phyloP scores from a whole-genome alignment of 495 filamentous ascomycete species.

The Hypoxylon fragiforme region DNA sequence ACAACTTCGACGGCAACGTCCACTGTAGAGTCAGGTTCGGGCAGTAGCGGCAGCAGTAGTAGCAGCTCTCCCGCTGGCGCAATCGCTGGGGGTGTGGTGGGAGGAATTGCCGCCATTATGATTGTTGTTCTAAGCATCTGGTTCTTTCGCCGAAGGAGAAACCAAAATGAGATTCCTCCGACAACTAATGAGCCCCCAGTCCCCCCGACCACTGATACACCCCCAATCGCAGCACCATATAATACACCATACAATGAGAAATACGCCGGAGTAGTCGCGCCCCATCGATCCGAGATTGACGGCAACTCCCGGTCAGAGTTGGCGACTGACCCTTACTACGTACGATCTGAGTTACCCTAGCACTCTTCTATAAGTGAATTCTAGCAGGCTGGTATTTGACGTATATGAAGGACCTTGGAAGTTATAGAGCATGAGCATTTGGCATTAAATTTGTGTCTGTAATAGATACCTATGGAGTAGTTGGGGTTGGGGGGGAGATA shows the following conservation, averaged over 20 bases:
- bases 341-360: no score
- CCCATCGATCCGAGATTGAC: conserved; percentile 8
- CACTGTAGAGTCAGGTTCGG: neutral
- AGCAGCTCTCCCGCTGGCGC: conserved; percentile 1
- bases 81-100: conserved; percentile 20
- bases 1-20: neutral
- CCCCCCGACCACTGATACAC: neutral
- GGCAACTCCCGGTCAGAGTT: conserved; percentile 1
- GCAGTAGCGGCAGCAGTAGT: neutral
- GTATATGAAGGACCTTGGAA: no score
- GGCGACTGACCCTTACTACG: neutral
- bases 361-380: no score
- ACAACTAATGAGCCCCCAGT: neutral
- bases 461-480: no score
- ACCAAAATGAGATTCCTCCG: neutral
- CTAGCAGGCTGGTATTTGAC: no score
- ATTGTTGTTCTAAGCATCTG: conserved; percentile 8
- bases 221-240: no score
- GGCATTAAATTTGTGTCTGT: no score
- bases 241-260: conserved; percentile 1
- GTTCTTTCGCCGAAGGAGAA: conserved; percentile 12
- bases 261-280: neutral
- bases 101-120: conserved; percentile 6
- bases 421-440: no score
- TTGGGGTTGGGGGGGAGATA: no score